A percentile compares a stretch with the other conserved stretches of the same genome.
These are phyloP conservation scores for Hypoxylon sp. DNA, from an alignment of 2,329 filamentous ascomycete species.

Conservation along the genomic window DNA sequence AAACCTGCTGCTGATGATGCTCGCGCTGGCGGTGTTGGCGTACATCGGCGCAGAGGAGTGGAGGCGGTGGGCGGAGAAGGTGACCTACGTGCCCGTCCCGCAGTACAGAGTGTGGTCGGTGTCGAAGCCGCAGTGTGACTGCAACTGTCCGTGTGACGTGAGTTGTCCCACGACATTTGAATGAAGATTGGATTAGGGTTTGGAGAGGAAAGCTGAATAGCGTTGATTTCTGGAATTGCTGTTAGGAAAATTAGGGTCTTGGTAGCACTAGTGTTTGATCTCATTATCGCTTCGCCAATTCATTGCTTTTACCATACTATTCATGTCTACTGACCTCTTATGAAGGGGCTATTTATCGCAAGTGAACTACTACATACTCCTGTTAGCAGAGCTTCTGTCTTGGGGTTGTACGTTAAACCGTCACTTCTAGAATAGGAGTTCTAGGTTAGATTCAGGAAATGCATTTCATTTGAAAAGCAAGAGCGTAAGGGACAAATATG, in stretches of 20 bases:
- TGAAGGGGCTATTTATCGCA: neutral
- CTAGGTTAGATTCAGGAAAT: constrained; percentile 21
- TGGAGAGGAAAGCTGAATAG: neutral
- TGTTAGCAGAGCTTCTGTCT: constrained; percentile 11
- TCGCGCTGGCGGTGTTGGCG: neutral
- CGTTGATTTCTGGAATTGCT: neutral
- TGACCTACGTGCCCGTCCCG: neutral
- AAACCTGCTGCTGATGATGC: neutral
- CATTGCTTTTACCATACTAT: neutral
- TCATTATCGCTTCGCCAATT: neutral
- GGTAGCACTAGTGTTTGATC: neutral
- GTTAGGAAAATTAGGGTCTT: neutral
- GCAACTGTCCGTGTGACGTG: neutral
- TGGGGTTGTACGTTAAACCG: constrained; percentile 2
- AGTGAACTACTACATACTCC: neutral
- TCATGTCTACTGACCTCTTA: neutral
- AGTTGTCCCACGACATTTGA: neutral
- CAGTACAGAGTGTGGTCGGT: constrained; percentile 27
- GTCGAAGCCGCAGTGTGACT: constrained; percentile 6
- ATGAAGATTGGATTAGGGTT: neutral
- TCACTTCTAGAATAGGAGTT: constrained; percentile 15
- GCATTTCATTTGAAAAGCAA: constrained; percentile 34
- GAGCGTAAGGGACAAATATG: constrained; percentile 30
- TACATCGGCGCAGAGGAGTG: neutral
- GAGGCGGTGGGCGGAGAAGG: neutral